Evolutionary conservation across 108 stramenopile genomes (phyloP).

Genomic region (Asterionellopsis glacialis): DNA sequence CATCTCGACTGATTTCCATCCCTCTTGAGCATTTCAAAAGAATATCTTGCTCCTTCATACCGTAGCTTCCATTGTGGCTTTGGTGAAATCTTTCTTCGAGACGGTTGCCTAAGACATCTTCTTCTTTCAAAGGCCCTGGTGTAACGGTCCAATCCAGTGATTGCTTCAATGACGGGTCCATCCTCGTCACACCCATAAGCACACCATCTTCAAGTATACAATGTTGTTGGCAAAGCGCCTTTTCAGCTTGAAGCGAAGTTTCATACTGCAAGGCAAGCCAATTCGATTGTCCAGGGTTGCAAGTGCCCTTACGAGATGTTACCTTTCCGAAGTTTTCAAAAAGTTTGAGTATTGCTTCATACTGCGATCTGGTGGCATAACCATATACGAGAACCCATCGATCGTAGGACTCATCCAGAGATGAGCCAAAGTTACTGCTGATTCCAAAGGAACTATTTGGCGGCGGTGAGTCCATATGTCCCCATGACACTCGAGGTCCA

Average conservation of each 20-base stretch:
- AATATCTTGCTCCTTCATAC: not conserved
- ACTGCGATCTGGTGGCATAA: slow-evolving; percentile 10
- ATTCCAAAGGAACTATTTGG: not conserved
- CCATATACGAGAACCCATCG: slow-evolving; percentile 22
- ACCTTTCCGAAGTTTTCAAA: slow-evolving; percentile 16
- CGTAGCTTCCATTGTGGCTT: not conserved
- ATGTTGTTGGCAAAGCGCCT: slow-evolving; percentile 20
- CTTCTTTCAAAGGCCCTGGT: not conserved
- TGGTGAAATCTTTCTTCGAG: not conserved
- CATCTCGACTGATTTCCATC: not conserved
- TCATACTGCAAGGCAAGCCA: slow-evolving; percentile 26
- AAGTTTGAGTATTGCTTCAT: slow-evolving; percentile 1
- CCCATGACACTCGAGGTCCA: too few relatives aligned
- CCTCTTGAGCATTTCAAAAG: not conserved
- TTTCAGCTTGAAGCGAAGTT: slow-evolving; percentile 13
- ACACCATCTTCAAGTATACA: slow-evolving; percentile 1
- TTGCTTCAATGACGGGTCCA: not conserved
- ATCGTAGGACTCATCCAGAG: not conserved
- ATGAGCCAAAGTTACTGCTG: too few relatives aligned
- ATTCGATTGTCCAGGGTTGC: slow-evolving; percentile 4
- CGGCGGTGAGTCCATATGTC: too few relatives aligned
- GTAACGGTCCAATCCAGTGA: not conserved
- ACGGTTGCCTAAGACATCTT: not conserved
- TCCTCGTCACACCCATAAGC: slow-evolving; percentile 13
- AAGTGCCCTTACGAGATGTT: not conserved